These are phyloP conservation scores for Neocucurbitaria cava DNA, from an alignment of 2,329 filamentous ascomycete genomes.

Conservation along the genomic window DNA sequence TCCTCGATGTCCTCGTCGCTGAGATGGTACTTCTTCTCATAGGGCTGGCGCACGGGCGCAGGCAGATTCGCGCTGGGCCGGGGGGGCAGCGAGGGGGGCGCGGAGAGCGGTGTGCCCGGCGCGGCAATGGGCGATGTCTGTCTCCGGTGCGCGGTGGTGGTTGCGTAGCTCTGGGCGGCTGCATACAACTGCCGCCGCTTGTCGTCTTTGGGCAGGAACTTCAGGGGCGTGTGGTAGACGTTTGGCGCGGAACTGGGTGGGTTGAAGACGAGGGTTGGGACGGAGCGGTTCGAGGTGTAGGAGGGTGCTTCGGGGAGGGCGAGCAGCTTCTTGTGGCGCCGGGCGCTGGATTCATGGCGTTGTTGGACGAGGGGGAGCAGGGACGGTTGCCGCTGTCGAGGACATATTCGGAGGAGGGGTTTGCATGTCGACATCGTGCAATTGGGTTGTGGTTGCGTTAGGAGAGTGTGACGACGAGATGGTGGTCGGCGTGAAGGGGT, in stretches of 20 bases:
- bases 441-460: slow-evolving; percentile 18
- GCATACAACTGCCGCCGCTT: slow-evolving; percentile 58
- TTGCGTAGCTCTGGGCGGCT: slow-evolving; percentile 35
- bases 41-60: slow-evolving; percentile 55
- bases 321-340: slow-evolving; percentile 56
- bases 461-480: slow-evolving; percentile 12
- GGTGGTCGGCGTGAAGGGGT: slow-evolving; percentile 1
- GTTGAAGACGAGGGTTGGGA: slow-evolving; percentile 61
- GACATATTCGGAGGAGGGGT: slow-evolving; percentile 34
- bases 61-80: slow-evolving; percentile 51
- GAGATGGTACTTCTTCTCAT: slow-evolving; percentile 69
- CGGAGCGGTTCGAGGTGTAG: slow-evolving; percentile 42
- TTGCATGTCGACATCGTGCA: slow-evolving; percentile 45
- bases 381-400: slow-evolving; percentile 20
- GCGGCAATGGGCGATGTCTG: slow-evolving; percentile 32
- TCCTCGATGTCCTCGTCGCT: slow-evolving; percentile 63
- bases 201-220: slow-evolving; percentile 69
- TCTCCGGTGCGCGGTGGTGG: slow-evolving; percentile 25
- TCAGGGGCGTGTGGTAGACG: slow-evolving; percentile 68
- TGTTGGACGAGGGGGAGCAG: slow-evolving; percentile 37
- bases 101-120: slow-evolving; percentile 39
- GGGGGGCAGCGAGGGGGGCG: slow-evolving; percentile 28
- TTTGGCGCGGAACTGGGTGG: slow-evolving; percentile 69
- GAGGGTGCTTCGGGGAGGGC: slow-evolving; percentile 54
- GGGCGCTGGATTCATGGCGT: slow-evolving; percentile 54